phyloP scores from a whole-genome alignment of 768 basidiomycete genomes.

The Kwoniella shandongensis region DNA sequence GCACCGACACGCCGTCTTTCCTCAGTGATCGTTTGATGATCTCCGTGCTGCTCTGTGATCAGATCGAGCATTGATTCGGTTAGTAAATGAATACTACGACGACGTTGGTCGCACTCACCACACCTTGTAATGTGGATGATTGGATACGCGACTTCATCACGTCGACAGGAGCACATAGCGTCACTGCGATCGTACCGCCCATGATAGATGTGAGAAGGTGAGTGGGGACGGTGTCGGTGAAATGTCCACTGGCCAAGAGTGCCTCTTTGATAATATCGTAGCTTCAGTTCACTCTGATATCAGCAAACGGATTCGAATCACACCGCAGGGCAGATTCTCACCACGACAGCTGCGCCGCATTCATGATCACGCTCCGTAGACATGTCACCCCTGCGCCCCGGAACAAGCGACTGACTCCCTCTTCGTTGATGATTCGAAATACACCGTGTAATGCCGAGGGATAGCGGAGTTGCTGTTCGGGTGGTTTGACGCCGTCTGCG shows the following conservation, averaged over 20 bases:
- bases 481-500: slow-evolving; percentile 25
- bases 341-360: slow-evolving; percentile 23
- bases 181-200: slow-evolving; percentile 29
- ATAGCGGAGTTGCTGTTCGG: slow-evolving; percentile 17
- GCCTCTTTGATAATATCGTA: slow-evolving; percentile 31
- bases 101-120: slow-evolving; percentile 9
- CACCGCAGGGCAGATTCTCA: slow-evolving; percentile 9
- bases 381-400: slow-evolving; percentile 16
- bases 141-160: slow-evolving; percentile 33
- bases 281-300: neutral
- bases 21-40: slow-evolving; percentile 12
- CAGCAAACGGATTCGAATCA: neutral
- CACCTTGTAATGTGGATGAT: neutral
- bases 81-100: too few species aligned
- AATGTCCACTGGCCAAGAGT: slow-evolving; percentile 13
- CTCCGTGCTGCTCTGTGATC: neutral
- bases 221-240: slow-evolving; percentile 15
- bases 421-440: slow-evolving; percentile 20
- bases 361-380: slow-evolving; percentile 25
- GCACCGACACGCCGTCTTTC: slow-evolving; percentile 18
- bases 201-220: slow-evolving; percentile 26
- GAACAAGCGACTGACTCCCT: slow-evolving; percentile 20
- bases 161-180: slow-evolving; percentile 23
- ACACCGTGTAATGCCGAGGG: slow-evolving; percentile 25
- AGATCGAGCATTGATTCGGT: too few species aligned